Evolutionary conservation across 208 protist species (phyloP).

Genomic region (Naegleria lovaniensis): DNA sequence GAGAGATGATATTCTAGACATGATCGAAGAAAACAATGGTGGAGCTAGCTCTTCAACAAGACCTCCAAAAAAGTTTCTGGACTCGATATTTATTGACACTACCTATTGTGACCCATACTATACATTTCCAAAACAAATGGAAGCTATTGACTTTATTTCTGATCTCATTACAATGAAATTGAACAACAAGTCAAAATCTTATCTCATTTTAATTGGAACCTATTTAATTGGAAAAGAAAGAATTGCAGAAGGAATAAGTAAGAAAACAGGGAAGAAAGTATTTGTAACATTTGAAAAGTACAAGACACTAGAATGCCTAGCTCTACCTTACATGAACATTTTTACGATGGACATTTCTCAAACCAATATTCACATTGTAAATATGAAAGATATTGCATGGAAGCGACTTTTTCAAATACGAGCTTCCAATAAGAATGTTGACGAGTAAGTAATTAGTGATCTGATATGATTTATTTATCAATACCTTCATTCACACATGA

Average conservation of each 20-base stretch:
- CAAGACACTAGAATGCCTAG: background rate
- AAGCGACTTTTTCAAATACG: slow-evolving; percentile 11
- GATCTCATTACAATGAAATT: slow-evolving; percentile 3
- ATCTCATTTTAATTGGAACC: slow-evolving; percentile 23
- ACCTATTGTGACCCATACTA: slow-evolving; percentile 45
- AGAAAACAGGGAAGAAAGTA: background rate
- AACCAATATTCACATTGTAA: background rate
- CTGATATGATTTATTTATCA: no score
- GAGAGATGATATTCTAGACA: background rate
- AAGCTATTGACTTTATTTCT: slow-evolving; percentile 23
- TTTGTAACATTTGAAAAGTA: slow-evolving; percentile 15
- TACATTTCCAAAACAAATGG: slow-evolving; percentile 33
- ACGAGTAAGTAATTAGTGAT: background rate
- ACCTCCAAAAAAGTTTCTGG: slow-evolving; percentile 7
- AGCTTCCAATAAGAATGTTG: background rate
- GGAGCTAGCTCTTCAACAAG: background rate
- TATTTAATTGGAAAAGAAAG: slow-evolving; percentile 31
- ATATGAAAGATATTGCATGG: background rate
- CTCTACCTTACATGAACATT: background rate
- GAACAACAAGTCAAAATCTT: background rate
- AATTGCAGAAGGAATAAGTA: slow-evolving; percentile 1
- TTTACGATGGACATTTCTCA: background rate
- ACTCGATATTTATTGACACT: slow-evolving; percentile 42
- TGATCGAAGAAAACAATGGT: background rate
- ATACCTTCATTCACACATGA: no score